Percentiles rank a stretch among this genome's conserved stretches.
Evolutionary conservation across 176 grass and related monocot species (phyloP).

Genomic region (Lolium rigidum): DNA sequence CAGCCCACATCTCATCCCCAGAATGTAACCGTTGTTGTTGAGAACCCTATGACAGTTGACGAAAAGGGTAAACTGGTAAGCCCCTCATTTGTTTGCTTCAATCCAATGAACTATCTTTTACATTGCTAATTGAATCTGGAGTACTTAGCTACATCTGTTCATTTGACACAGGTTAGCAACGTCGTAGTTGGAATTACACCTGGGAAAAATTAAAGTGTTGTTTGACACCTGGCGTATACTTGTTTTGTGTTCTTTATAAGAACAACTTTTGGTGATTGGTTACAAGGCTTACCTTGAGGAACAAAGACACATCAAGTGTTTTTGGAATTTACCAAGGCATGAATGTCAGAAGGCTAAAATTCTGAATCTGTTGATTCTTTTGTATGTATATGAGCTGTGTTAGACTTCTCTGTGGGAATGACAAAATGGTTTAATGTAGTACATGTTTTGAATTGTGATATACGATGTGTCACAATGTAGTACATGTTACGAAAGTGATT

Average conservation of each 20-base stretch:
- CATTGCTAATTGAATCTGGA: neutral
- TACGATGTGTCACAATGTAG: too few species aligned
- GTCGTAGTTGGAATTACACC: constrained; percentile 88
- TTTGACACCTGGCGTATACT: neutral
- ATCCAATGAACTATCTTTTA: neutral
- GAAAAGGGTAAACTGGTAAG: constrained; percentile 94
- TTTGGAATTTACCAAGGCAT: constrained; percentile 27
- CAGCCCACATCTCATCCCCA: constrained; percentile 66
- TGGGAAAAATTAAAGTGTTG: constrained; percentile 64
- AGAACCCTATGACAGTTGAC: constrained; percentile 93
- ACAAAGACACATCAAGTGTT: constrained; percentile 22
- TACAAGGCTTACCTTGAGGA: constrained; percentile 30
- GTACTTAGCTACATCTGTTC: neutral
- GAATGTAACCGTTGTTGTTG: constrained; percentile 91
- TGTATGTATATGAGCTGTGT: constrained; percentile 16
- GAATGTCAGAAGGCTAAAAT: constrained; percentile 18
- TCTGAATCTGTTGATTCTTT: constrained; percentile 49
- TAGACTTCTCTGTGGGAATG: too few species aligned
- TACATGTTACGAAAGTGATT: too few species aligned
- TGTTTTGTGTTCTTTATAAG: constrained; percentile 35
- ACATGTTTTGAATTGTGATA: too few species aligned
- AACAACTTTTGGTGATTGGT: constrained; percentile 25
- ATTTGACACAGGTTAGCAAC: constrained; percentile 78
- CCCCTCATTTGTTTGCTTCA: neutral
- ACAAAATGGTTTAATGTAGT: too few species aligned